Evolutionary conservation across 129 eudicot genomes (phyloP).

Genomic region (Centrapalus pauciflorus): DNA sequence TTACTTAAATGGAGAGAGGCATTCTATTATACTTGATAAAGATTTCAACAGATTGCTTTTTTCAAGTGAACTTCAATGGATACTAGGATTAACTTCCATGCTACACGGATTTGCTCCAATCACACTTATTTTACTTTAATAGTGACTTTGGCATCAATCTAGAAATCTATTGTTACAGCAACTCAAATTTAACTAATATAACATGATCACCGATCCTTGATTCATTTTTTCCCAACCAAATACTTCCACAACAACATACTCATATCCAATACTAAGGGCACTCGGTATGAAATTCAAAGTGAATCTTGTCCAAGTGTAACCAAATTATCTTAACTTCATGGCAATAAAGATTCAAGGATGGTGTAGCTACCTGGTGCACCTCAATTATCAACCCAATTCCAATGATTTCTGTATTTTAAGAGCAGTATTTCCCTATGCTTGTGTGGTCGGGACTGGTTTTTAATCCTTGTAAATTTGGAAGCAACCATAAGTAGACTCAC

Average conservation of each 20-base stretch:
- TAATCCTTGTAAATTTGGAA: not conserved
- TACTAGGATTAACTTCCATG: not conserved
- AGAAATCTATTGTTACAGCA: not conserved
- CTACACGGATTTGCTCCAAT: not conserved
- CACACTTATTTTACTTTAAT: not conserved
- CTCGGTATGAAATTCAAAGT: too few relatives aligned
- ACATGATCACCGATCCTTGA: not conserved
- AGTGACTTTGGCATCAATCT: not conserved
- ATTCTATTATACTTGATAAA: too few relatives aligned
- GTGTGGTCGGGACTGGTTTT: not conserved
- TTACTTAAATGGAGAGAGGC: not conserved
- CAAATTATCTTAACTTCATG: too few relatives aligned
- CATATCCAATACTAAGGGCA: too few relatives aligned
- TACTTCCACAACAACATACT: too few relatives aligned
- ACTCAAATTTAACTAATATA: not conserved
- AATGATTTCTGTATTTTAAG: not conserved
- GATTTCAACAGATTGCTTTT: not conserved
- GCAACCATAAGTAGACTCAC: not conserved
- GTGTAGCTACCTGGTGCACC: too few relatives aligned
- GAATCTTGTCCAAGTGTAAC: too few relatives aligned
- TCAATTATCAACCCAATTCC: not conserved
- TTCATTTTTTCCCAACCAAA: too few relatives aligned
- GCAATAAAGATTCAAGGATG: too few relatives aligned
- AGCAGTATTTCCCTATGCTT: not conserved
- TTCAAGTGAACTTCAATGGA: not conserved